These are phyloP conservation scores for Penicillium sp. DNA, from an alignment of 2,329 filamentous ascomycete species.

Conservation along the genomic window DNA sequence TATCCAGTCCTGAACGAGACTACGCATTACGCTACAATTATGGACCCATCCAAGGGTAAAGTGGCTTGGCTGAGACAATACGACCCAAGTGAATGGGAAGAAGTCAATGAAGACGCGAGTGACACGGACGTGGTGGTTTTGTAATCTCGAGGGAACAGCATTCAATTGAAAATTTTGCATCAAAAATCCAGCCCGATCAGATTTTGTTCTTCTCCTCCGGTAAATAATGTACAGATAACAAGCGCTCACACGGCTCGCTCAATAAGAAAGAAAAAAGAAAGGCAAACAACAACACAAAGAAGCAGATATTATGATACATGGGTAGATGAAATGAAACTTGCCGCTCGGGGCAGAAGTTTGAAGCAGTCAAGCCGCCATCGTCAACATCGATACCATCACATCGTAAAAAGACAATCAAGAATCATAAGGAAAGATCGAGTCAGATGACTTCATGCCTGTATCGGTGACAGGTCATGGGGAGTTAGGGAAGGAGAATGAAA, in stretches of 20 bases:
- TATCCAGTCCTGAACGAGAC: constrained; percentile 60
- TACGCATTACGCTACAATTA: constrained; percentile 60
- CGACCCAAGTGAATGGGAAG: constrained; percentile 8
- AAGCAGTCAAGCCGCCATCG: constrained; percentile 7
- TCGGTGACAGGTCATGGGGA: neutral
- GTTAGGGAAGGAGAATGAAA: neutral
- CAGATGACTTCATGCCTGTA: neutral
- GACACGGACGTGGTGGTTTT: neutral
- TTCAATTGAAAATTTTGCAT: neutral
- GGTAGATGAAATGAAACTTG: neutral
- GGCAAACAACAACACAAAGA: neutral
- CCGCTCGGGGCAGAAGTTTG: neutral
- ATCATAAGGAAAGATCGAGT: neutral
- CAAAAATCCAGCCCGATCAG: neutral
- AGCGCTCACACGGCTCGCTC: constrained; percentile 3
- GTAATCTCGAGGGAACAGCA: neutral
- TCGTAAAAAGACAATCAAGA: constrained; percentile 11
- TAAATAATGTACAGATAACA: constrained; percentile 6
- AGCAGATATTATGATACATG: constrained; percentile 15
- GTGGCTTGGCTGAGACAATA: constrained; percentile 50
- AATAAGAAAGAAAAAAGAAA: neutral
- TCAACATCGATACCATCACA: constrained; percentile 14
- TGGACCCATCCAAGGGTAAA: constrained; percentile 56
- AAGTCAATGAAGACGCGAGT: neutral
- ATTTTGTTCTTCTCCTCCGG: neutral